phyloP scores from a whole-genome alignment of 1,284 basidiomycete species.

The Trametes sp. region DNA sequence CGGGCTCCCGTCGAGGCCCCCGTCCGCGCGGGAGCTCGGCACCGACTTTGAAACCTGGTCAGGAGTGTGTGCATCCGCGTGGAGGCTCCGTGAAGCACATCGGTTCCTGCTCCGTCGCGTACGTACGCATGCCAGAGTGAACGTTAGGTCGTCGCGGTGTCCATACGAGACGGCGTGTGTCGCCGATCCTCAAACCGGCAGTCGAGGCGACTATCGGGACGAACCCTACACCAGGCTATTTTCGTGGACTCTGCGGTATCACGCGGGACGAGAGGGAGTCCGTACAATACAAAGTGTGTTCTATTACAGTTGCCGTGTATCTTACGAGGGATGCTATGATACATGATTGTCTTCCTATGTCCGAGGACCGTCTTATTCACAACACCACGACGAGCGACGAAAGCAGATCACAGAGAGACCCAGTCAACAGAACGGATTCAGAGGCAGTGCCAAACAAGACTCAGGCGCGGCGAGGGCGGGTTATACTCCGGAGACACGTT shows the following conservation, averaged over 20 bases:
- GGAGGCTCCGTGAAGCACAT: background rate
- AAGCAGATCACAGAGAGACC: background rate
- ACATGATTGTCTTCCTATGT: background rate
- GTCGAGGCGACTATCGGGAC: background rate
- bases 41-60: background rate
- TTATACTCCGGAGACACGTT: slow-evolving; percentile 13
- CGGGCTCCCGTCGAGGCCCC: background rate
- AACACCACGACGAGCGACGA: too few relatives aligned
- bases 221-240: background rate
- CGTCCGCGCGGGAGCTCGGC: background rate
- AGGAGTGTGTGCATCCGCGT: background rate
- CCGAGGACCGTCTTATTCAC: background rate
- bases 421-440: background rate
- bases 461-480: background rate
- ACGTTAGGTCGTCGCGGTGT: background rate
- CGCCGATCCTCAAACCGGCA: background rate
- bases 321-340: background rate
- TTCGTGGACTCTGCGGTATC: background rate
- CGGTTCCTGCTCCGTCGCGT: background rate
- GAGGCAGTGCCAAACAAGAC: background rate
- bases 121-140: too few relatives aligned
- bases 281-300: too few relatives aligned
- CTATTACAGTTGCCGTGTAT: background rate
- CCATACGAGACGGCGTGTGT: background rate
- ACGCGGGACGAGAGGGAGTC: background rate